Evolutionary conservation across 2,329 filamentous ascomycete genomes (phyloP), one percentile per base, ranked within the genome.

Genomic region (Juglanconis oblonga): DNA sequence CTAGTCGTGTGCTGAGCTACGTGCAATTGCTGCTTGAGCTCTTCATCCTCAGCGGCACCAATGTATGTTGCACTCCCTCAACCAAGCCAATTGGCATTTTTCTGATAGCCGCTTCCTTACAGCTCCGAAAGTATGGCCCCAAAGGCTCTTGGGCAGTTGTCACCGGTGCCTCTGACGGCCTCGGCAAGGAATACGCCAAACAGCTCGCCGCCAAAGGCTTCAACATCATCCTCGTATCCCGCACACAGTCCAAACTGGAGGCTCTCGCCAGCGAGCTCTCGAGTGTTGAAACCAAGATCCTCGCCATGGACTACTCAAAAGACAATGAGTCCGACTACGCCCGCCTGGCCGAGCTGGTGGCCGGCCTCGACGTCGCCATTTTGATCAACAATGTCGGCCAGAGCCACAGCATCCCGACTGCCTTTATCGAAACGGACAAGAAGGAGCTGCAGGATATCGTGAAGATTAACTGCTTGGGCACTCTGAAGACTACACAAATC

Each of bases 371-470:
- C 66, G 79, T 99, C 32, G 88, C 88, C 49, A 89, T 99, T 63
- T 79, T 99, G 64, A 83, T 99, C 81, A 99, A 99, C 83, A 99
- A 99, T 70, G 95, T 99, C 57, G 95, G 95, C 65, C 88, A 92
- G 74, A 96, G 90, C 75, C 95, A 99, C 80, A 89, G 83, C 74
- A 97, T 98, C 58, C 95, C 95, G 2, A 92, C 96, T 0, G 84
- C 92, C 0, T 99, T 99, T 77, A 79, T 89, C 53, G 84, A 91
- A 69, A 98, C 94, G 0, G 76, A 87, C 11, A 82, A 87, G 70
- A 80, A 89, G 61, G 95, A 98, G 78, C 85, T 99, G 71, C 83
- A 88, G 69, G 87, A 91, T 71, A 99, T 99, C 70, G 88, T 99
- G 75, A 93, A 88, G 55, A 93, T 99, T 82, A 99, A 99, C 79